Evolutionary conservation across 768 basidiomycete species (phyloP).

Genomic region (Cystofilobasidium ferigula): DNA sequence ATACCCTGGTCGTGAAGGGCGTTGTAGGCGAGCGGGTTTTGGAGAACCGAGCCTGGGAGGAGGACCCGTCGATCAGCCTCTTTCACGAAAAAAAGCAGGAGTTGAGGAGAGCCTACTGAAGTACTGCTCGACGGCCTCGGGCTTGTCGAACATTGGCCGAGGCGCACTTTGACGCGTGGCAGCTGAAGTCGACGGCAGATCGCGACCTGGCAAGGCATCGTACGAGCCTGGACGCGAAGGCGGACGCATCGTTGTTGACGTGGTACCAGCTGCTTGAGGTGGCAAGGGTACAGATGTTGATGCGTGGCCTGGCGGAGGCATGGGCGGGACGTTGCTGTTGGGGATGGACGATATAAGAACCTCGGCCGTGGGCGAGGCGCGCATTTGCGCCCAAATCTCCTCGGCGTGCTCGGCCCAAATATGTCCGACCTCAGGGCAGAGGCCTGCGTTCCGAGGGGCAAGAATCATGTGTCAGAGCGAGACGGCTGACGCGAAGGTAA

Average conservation of each 20-base stretch:
- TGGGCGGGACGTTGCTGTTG: neutral
- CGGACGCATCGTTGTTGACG: neutral
- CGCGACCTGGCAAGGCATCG: neutral
- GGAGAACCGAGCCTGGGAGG: neutral
- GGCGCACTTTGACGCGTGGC: neutral
- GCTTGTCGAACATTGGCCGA: neutral
- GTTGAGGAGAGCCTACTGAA: neutral
- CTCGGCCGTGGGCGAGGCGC: slow-evolving; percentile 3
- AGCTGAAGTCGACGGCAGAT: neutral
- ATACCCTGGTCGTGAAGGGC: neutral
- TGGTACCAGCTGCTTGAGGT: neutral
- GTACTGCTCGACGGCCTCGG: slow-evolving; percentile 7
- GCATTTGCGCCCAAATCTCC: slow-evolving; percentile 11
- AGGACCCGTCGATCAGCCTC: too few relatives aligned
- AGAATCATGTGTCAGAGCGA: neutral
- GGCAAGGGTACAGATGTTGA: neutral
- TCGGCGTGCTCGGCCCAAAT: slow-evolving; percentile 14
- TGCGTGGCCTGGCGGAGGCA: neutral
- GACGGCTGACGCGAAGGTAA: neutral
- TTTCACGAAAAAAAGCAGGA: neutral
- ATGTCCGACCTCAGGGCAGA: neutral
- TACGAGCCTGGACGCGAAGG: neutral
- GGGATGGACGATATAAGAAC: slow-evolving; percentile 1
- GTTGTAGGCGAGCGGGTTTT: neutral
- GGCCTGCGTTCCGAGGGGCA: neutral